Evolutionary conservation across 345 rosid genomes (phyloP).

Genomic region (Fremontodendron californicum): DNA sequence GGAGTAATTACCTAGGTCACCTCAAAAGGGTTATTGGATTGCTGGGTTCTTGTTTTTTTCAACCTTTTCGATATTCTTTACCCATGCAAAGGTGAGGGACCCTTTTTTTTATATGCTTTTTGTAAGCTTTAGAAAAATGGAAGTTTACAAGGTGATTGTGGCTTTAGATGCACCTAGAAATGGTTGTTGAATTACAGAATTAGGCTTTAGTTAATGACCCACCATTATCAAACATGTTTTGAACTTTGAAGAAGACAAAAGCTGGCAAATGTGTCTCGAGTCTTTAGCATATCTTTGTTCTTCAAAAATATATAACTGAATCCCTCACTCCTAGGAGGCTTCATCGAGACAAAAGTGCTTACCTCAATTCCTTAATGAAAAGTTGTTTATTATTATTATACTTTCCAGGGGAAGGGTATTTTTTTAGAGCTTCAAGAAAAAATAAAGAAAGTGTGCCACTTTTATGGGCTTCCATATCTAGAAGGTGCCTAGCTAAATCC

Average conservation of each 20-base stretch:
- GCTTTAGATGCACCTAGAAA: background rate
- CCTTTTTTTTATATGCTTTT: slow-evolving; percentile 12
- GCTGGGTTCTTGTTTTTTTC: background rate
- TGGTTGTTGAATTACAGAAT: background rate
- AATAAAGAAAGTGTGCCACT: slow-evolving; percentile 31
- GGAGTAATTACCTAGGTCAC: background rate
- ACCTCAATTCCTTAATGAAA: slow-evolving; percentile 38
- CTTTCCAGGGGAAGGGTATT: slow-evolving; percentile 25
- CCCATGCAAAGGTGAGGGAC: slow-evolving; percentile 8
- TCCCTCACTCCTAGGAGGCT: slow-evolving; percentile 49
- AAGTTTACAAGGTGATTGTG: background rate
- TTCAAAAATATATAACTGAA: slow-evolving; percentile 17
- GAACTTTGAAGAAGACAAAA: slow-evolving; percentile 29
- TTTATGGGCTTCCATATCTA: slow-evolving; percentile 42
- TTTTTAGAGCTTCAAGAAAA: slow-evolving; percentile 23
- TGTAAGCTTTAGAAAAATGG: background rate
- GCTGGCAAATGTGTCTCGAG: slow-evolving; percentile 28
- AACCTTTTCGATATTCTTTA: slow-evolving; percentile 14
- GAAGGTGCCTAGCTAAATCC: slow-evolving; percentile 34
- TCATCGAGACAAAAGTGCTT: slow-evolving; percentile 52
- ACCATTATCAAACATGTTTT: slow-evolving; percentile 25
- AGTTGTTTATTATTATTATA: slow-evolving; percentile 50
- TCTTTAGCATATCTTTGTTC: slow-evolving; percentile 27
- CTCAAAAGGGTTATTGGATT: background rate
- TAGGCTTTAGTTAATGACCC: slow-evolving; percentile 21